phyloP scores from a whole-genome alignment of 2,329 filamentous ascomycete species.

The Pestalotiopsis sp. region DNA sequence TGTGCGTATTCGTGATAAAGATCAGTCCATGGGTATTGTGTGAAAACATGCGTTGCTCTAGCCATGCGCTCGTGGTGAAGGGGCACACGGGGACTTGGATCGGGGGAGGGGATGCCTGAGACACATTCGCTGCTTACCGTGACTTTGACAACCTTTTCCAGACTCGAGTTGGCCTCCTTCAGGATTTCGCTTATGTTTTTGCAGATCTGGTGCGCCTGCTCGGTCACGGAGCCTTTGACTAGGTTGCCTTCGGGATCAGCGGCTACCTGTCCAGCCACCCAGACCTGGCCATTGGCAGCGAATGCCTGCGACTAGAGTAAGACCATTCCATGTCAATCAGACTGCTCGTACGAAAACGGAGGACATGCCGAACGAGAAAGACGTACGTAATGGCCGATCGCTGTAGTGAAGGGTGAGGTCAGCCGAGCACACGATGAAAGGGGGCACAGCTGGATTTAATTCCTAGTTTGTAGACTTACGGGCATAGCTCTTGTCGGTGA shows the following conservation, averaged over 20 bases:
- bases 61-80: not conserved
- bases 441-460: not conserved
- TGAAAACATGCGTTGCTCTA: not conserved
- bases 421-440: not conserved
- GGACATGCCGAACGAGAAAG: not conserved
- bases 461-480: not conserved
- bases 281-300: conserved; percentile 1
- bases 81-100: not conserved
- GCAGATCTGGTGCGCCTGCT: conserved; percentile 7
- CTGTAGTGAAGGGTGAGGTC: not conserved
- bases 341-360: not conserved
- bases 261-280: conserved; percentile 3
- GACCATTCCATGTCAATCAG: not conserved
- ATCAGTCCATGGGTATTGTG: not conserved
- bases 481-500: conserved; percentile 1
- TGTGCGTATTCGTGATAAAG: not conserved
- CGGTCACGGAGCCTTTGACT: not conserved
- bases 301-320: conserved; percentile 4
- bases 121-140: not conserved
- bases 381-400: conserved; percentile 4
- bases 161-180: not conserved
- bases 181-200: not conserved
- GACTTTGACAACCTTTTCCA: not conserved
- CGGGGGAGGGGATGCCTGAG: not conserved
- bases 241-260: not conserved